These are phyloP conservation scores for Colletotrichum sp. DNA, from an alignment of 2,329 filamentous ascomycete species.

Conservation along the genomic window DNA sequence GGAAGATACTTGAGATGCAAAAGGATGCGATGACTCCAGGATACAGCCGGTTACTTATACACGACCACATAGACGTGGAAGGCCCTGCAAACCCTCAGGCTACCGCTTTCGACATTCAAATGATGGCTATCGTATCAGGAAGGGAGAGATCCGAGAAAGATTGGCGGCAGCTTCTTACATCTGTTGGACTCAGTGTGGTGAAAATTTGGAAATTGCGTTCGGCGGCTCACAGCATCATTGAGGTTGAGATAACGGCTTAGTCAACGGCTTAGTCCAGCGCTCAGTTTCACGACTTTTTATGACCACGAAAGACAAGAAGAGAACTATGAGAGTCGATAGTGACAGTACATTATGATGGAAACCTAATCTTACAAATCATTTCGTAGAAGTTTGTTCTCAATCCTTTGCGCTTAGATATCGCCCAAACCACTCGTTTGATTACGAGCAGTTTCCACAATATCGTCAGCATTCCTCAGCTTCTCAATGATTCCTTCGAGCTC, in stretches of 20 bases:
- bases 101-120: constrained; percentile 1
- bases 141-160: background rate
- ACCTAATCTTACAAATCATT: no score
- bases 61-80: constrained; percentile 41
- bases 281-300: no score
- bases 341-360: no score
- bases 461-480: constrained; percentile 22
- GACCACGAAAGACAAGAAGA: no score
- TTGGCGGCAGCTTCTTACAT: background rate
- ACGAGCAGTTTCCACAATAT: constrained; percentile 25
- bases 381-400: no score
- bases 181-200: background rate
- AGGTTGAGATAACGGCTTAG: background rate
- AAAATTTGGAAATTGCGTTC: background rate
- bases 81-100: constrained; percentile 8
- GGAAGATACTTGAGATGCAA: constrained; percentile 45
- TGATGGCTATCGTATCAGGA: background rate
- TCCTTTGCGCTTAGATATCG: background rate
- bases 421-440: background rate
- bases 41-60: constrained; percentile 36
- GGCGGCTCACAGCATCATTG: background rate
- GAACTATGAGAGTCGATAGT: no score
- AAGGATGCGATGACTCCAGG: constrained; percentile 50
- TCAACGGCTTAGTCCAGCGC: no score
- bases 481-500: background rate